Evolutionary conservation across 2,329 filamentous ascomycete species (phyloP).

Genomic region (Fonsecaea pedrosoi): DNA sequence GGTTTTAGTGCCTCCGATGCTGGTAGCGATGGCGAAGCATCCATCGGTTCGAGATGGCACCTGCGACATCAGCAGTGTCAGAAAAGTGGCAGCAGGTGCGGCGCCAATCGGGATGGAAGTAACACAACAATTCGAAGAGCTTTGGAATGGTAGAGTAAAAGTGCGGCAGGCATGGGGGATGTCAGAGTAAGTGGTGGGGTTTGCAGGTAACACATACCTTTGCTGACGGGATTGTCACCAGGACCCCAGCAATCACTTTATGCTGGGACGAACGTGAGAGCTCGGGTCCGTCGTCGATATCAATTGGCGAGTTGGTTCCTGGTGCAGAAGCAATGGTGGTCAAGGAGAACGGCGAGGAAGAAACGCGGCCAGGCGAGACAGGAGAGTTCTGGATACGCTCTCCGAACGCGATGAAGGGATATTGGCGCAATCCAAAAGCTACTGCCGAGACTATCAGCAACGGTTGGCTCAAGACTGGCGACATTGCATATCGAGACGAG

Average conservation of each 20-base stretch:
- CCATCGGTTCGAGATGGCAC: slow-evolving; percentile 65
- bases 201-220: not conserved
- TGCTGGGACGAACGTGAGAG: slow-evolving; percentile 69
- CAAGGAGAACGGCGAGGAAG: slow-evolving; percentile 70
- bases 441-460: slow-evolving; percentile 78
- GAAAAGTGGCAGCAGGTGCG: slow-evolving; percentile 56
- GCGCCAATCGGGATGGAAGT: slow-evolving; percentile 55
- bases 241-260: slow-evolving; percentile 53
- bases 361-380: slow-evolving; percentile 72
- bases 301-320: slow-evolving; percentile 71
- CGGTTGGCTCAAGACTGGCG: slow-evolving; percentile 96
- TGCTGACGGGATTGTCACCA: not conserved
- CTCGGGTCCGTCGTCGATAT: slow-evolving; percentile 64
- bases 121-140: slow-evolving; percentile 50
- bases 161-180: slow-evolving; percentile 62
- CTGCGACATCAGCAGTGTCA: slow-evolving; percentile 49
- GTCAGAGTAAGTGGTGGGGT: slow-evolving; percentile 54
- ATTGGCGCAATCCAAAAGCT: slow-evolving; percentile 86
- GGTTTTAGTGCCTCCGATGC: slow-evolving; percentile 56
- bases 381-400: slow-evolving; percentile 93
- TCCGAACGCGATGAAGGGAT: slow-evolving; percentile 73
- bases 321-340: slow-evolving; percentile 70
- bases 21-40: slow-evolving; percentile 43
- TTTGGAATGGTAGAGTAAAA: slow-evolving; percentile 51
- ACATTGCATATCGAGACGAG: slow-evolving; percentile 86